Evolutionary conservation across 108 stramenopile species (phyloP).

Genomic region (Skeletonema potamos): DNA sequence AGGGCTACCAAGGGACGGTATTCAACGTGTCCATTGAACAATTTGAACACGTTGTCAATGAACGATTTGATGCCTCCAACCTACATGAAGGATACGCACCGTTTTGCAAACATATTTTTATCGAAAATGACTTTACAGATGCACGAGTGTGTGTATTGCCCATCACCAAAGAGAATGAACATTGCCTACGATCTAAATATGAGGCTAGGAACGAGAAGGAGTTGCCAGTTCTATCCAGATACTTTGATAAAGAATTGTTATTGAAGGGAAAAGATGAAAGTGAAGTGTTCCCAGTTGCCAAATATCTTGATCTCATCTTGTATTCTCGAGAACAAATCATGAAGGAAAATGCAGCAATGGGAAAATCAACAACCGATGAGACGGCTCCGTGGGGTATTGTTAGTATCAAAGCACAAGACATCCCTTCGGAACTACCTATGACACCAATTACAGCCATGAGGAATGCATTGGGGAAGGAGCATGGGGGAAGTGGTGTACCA

Average conservation of each 20-base stretch:
- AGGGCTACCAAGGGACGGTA: constrained; percentile 67
- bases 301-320: constrained; percentile 90
- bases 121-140: constrained; percentile 85
- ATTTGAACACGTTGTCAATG: constrained; percentile 80
- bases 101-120: constrained; percentile 98
- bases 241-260: constrained; percentile 66
- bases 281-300: constrained; percentile 73
- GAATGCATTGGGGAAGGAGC: constrained; percentile 93
- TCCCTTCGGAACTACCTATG: constrained; percentile 94
- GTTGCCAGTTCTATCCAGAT: constrained; percentile 87
- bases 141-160: constrained; percentile 74
- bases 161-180: constrained; percentile 82
- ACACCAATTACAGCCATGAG: constrained; percentile 98
- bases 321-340: constrained; percentile 94
- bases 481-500: constrained; percentile 89
- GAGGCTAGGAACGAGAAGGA: constrained; percentile 91
- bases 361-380: constrained; percentile 42
- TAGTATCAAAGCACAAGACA: constrained; percentile 95
- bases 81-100: constrained; percentile 95
- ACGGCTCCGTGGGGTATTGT: constrained; percentile 96
- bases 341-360: constrained; percentile 84
- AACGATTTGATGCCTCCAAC: constrained; percentile 48
- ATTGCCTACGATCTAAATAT: constrained; percentile 79
- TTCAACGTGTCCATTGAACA: constrained; percentile 62
- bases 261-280: constrained; percentile 23